These are phyloP conservation scores for Mucor plumbeus DNA, from an alignment of 371 early-diverging fungal genomes.

Conservation along the genomic window DNA sequence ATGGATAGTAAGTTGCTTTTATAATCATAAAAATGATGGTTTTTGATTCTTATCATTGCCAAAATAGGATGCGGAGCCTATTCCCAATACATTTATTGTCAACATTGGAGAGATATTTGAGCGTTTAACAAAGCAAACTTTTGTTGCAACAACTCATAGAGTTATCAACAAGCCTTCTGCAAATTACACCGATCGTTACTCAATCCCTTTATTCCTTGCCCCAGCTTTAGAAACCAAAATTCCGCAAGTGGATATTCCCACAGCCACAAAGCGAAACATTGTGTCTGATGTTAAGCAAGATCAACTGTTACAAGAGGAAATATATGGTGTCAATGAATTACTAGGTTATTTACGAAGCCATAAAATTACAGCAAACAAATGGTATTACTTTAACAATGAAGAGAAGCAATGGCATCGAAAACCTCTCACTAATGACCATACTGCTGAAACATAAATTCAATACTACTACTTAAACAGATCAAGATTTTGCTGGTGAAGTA, in stretches of 20 bases:
- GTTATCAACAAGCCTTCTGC: slow-evolving; percentile 58
- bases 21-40: too few species aligned
- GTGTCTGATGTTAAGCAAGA: slow-evolving; percentile 40
- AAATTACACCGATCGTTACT: slow-evolving; percentile 48
- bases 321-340: slow-evolving; percentile 45
- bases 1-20: slow-evolving; percentile 52
- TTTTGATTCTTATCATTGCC: not conserved
- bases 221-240: slow-evolving; percentile 46
- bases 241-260: slow-evolving; percentile 31
- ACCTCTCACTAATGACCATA: not conserved
- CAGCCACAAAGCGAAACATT: slow-evolving; percentile 8
- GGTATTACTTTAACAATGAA: slow-evolving; percentile 37
- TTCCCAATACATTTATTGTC: slow-evolving; percentile 67
- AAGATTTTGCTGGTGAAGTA: too few species aligned
- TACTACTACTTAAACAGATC: too few species aligned
- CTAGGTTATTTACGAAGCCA: slow-evolving; percentile 32
- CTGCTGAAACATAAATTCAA: too few species aligned
- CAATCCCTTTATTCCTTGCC: slow-evolving; percentile 60
- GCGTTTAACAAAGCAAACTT: slow-evolving; percentile 54
- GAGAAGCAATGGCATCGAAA: slow-evolving; percentile 31
- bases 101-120: slow-evolving; percentile 73
- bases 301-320: slow-evolving; percentile 38
- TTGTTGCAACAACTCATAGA: slow-evolving; percentile 67
- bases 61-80: slow-evolving; percentile 53
- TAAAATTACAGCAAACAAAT: slow-evolving; percentile 26